These are phyloP conservation scores for Leptomonas pyrrhocoris DNA, from an alignment of 208 protist genomes.

Conservation along the genomic window DNA sequence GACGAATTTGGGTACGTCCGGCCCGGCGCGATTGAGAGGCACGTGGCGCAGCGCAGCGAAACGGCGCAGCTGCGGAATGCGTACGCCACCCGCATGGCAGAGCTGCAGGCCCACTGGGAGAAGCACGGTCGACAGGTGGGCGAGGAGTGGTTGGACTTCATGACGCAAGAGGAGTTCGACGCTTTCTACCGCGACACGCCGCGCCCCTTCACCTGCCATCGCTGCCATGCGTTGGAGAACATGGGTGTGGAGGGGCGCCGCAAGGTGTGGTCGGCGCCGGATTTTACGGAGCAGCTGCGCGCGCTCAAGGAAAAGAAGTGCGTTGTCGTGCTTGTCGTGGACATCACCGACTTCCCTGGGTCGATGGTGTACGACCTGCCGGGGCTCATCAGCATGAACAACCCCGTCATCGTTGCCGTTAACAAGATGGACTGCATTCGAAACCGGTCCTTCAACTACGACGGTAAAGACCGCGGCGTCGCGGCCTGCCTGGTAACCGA, in stretches of 20 bases:
- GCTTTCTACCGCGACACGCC: conserved; percentile 82
- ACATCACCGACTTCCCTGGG: conserved; percentile 91
- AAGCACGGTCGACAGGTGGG: conserved; percentile 90
- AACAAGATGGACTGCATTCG: conserved; percentile 94
- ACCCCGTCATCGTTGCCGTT: conserved; percentile 87
- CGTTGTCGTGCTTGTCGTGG: conserved; percentile 89
- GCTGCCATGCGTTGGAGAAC: conserved; percentile 90
- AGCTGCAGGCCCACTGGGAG: conserved; percentile 89
- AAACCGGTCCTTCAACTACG: conserved; percentile 84
- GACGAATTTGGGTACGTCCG: conserved; percentile 82
- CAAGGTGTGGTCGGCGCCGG: conserved; percentile 88
- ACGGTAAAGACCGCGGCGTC: conserved; percentile 73
- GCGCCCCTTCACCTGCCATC: conserved; percentile 82
- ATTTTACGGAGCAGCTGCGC: conserved; percentile 88
- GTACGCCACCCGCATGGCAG: conserved; percentile 89
- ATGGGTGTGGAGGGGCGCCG: conserved; percentile 77
- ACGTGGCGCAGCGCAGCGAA: conserved; percentile 58
- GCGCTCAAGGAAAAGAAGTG: conserved; percentile 81
- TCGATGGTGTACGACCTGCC: conserved; percentile 91
- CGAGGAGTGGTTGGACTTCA: conserved; percentile 94
- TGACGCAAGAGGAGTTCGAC: conserved; percentile 93
- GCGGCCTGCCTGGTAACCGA: conserved; percentile 69
- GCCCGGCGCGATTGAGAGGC: conserved; percentile 76
- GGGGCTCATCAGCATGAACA: conserved; percentile 93
- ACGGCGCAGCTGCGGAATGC: conserved; percentile 59